Evolutionary conservation across 2,329 filamentous ascomycete species (phyloP).

Genomic region (Chaetomiaceae sp.): DNA sequence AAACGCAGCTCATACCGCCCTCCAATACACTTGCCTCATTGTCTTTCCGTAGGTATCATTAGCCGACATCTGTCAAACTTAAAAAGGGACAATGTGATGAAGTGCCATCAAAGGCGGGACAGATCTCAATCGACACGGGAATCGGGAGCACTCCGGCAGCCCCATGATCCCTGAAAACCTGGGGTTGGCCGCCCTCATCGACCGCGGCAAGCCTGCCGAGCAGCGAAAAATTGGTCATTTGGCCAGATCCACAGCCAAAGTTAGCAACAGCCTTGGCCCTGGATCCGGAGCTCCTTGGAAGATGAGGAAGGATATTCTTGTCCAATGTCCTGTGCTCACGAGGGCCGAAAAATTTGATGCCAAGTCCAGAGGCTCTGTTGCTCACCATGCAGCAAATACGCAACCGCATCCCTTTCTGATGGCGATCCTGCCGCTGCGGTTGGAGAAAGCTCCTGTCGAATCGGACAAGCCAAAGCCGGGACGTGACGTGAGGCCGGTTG

Average conservation of each 20-base stretch:
- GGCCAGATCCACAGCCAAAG: too few relatives aligned
- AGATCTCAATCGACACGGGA: neutral
- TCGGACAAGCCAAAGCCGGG: neutral
- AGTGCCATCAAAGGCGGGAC: too few relatives aligned
- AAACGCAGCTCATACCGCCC: too few relatives aligned
- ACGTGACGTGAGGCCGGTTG: constrained; percentile 21
- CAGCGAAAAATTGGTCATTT: too few relatives aligned
- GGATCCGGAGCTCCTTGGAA: neutral
- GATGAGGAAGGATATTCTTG: too few relatives aligned
- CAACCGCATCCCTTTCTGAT: neutral
- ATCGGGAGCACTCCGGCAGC: neutral
- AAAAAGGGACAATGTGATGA: too few relatives aligned
- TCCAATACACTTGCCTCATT: too few relatives aligned
- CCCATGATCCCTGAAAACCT: constrained; percentile 25
- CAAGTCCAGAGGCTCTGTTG: constrained; percentile 1
- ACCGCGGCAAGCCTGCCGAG: neutral
- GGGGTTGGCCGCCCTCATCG: constrained; percentile 17
- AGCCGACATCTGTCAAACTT: too few relatives aligned
- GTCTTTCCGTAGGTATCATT: too few relatives aligned
- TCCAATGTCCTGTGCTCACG: constrained; percentile 3
- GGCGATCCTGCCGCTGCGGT: neutral
- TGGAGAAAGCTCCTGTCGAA: neutral
- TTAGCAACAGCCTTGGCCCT: neutral
- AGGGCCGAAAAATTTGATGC: constrained; percentile 8
- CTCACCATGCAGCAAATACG: neutral